These are phyloP conservation scores for Beauveria medogensis DNA, from an alignment of 2,329 filamentous ascomycete species.

Conservation along the genomic window DNA sequence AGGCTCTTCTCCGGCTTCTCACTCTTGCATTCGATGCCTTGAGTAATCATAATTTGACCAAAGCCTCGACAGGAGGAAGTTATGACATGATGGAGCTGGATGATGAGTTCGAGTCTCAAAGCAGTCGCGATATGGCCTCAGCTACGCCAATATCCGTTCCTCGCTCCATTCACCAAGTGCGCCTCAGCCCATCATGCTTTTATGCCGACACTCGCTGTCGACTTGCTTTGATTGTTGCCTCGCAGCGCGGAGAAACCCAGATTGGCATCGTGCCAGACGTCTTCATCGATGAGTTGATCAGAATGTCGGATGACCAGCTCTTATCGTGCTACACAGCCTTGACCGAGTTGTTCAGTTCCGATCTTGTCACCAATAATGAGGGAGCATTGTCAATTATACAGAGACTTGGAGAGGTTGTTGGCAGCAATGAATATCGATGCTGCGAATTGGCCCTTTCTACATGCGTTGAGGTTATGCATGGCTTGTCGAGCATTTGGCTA, in stretches of 20 bases:
- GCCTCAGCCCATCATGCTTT: conserved; percentile 37
- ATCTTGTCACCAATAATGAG: conserved; percentile 40
- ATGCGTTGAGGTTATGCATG: conserved; percentile 60
- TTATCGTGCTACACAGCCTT: conserved; percentile 43
- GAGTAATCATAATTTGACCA: conserved; percentile 24
- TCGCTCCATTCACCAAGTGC: conserved; percentile 35
- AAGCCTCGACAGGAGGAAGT: conserved; percentile 28
- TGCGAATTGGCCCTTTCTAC: conserved; percentile 66
- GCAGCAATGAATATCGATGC: conserved; percentile 54
- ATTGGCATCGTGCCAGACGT: conserved; percentile 40
- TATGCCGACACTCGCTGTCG: conserved; percentile 38
- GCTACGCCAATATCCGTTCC: conserved; percentile 34
- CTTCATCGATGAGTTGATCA: conserved; percentile 43
- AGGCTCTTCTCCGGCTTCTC: conserved; percentile 36
- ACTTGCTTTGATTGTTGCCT: conserved; percentile 35
- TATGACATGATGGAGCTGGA: conserved; percentile 60
- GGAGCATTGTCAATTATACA: conserved; percentile 41
- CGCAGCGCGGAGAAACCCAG: conserved; percentile 36
- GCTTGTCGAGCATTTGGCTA: conserved; percentile 56
- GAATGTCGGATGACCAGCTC: conserved; percentile 44
- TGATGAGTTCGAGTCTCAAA: conserved; percentile 53
- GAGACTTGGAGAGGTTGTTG: conserved; percentile 43
- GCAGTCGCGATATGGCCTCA: conserved; percentile 35
- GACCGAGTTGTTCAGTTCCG: conserved; percentile 44
- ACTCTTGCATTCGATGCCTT: conserved; percentile 29